phyloP scores from a whole-genome alignment of 2,329 filamentous ascomycete species.

The Aspergillus chevalieri region DNA sequence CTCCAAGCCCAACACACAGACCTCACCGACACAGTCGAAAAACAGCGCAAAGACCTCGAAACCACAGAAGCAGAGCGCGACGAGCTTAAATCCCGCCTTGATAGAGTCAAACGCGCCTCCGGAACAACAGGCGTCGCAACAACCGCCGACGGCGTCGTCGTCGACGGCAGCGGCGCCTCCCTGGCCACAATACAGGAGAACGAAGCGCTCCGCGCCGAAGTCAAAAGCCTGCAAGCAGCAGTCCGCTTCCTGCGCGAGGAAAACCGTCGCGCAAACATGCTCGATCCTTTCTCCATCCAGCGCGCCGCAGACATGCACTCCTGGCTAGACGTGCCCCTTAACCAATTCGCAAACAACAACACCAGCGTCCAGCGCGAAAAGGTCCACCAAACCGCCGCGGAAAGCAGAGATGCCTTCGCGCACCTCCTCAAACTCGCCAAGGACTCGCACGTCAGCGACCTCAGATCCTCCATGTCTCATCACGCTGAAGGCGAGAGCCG shows the following conservation, averaged over 20 bases:
- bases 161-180: constrained; percentile 31
- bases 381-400: constrained; percentile 29
- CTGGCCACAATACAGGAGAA: constrained; percentile 39
- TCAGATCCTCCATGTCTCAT: constrained; percentile 28
- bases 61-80: constrained; percentile 35
- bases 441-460: constrained; percentile 33
- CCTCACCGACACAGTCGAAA: constrained; percentile 26
- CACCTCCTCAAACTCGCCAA: constrained; percentile 40
- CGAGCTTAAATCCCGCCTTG: constrained; percentile 36
- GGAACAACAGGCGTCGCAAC: constrained; percentile 31
- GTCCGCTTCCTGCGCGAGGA: constrained; percentile 43
- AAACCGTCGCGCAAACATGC: constrained; percentile 35
- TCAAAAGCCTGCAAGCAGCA: constrained; percentile 40
- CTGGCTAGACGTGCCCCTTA: constrained; percentile 40
- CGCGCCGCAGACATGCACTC: constrained; percentile 34
- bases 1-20: constrained; percentile 29
- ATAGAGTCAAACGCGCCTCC: constrained; percentile 37
- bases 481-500: constrained; percentile 14
- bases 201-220: constrained; percentile 37
- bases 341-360: constrained; percentile 12
- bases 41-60: constrained; percentile 33
- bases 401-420: constrained; percentile 38
- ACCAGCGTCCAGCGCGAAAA: constrained; percentile 24
- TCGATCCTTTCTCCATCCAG: constrained; percentile 39
- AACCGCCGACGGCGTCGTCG: constrained; percentile 31